Percentiles rank a stretch among this genome's conserved stretches.
phyloP scores from a whole-genome alignment of 495 filamentous ascomycete species.

The Platismatia glauca region DNA sequence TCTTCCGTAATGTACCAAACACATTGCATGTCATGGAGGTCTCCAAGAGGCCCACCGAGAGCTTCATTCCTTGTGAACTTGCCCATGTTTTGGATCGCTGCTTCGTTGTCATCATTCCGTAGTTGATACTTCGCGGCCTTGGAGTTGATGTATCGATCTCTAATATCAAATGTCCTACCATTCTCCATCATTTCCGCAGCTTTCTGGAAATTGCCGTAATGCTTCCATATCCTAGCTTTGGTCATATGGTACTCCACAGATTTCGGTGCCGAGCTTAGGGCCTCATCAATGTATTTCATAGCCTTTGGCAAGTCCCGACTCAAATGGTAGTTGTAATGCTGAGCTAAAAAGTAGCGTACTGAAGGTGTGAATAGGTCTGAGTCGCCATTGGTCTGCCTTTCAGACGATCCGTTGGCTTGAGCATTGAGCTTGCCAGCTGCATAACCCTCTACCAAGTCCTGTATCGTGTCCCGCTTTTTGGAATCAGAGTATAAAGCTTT shows the following conservation, averaged over 20 bases:
- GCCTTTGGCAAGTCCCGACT: constrained; percentile 79
- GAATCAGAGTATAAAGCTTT: constrained; percentile 78
- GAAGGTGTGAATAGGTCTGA: constrained; percentile 62
- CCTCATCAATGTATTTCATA: constrained; percentile 69
- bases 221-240: constrained; percentile 90
- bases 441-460: constrained; percentile 72
- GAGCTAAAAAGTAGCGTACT: constrained; percentile 83
- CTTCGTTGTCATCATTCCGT: constrained; percentile 81
- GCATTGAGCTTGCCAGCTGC: constrained; percentile 37
- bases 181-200: constrained; percentile 84
- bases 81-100: constrained; percentile 78
- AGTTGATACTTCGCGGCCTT: constrained; percentile 97
- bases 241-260: constrained; percentile 92
- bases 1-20: constrained; percentile 96
- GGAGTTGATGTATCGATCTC: constrained; percentile 95
- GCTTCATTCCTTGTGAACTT: constrained; percentile 91
- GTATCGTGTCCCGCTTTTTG: constrained; percentile 65
- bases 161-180: constrained; percentile 72
- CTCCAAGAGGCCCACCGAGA: constrained; percentile 74
- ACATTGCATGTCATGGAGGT: constrained; percentile 97
- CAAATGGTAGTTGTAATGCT: constrained; percentile 90
- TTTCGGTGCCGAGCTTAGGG: constrained; percentile 64
- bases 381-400: constrained; percentile 43
- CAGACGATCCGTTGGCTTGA: constrained; percentile 40
- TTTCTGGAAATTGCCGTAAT: constrained; percentile 69